These are phyloP conservation scores for Leishmania turanica DNA, from an alignment of 208 protist species.

Conservation along the genomic window DNA sequence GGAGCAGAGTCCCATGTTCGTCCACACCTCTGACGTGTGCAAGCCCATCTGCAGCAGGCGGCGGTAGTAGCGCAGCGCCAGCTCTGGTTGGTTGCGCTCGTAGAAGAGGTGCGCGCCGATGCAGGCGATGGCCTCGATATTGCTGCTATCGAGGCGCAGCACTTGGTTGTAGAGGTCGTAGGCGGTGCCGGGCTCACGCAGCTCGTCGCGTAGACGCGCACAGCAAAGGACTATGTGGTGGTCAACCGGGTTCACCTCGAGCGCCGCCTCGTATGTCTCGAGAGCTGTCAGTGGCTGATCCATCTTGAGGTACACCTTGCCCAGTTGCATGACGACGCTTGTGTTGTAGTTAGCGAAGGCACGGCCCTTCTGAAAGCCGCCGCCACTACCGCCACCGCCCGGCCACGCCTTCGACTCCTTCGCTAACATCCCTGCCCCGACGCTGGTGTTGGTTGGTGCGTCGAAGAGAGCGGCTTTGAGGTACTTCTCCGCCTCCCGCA, in stretches of 20 bases:
- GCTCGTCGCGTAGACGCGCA: slow-evolving; percentile 90
- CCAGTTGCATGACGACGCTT: slow-evolving; percentile 86
- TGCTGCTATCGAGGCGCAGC: slow-evolving; percentile 85
- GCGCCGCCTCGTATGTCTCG: slow-evolving; percentile 81
- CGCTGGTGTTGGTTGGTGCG: not conserved
- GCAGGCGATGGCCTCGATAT: slow-evolving; percentile 95
- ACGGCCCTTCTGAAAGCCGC: slow-evolving; percentile 9
- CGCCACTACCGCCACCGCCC: not conserved
- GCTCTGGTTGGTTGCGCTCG: slow-evolving; percentile 93
- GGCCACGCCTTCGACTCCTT: not conserved
- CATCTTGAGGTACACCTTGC: slow-evolving; percentile 93
- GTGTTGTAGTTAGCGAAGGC: slow-evolving; percentile 83
- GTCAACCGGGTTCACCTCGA: slow-evolving; percentile 88
- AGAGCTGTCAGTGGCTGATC: slow-evolving; percentile 95
- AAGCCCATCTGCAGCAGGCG: slow-evolving; percentile 96
- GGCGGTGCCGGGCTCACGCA: slow-evolving; percentile 86
- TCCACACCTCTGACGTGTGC: slow-evolving; percentile 93
- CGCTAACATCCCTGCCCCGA: not conserved
- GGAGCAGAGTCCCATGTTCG: slow-evolving; percentile 95
- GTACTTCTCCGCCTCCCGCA: slow-evolving; percentile 94
- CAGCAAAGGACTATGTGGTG: slow-evolving; percentile 85
- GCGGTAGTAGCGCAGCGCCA: slow-evolving; percentile 94
- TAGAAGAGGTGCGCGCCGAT: slow-evolving; percentile 95
- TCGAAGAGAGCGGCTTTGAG: slow-evolving; percentile 84
- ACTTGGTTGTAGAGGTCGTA: slow-evolving; percentile 86